phyloP scores from a whole-genome alignment of 225 moss, liverwort and hornwort species.

The Pleurozium schreberi region DNA sequence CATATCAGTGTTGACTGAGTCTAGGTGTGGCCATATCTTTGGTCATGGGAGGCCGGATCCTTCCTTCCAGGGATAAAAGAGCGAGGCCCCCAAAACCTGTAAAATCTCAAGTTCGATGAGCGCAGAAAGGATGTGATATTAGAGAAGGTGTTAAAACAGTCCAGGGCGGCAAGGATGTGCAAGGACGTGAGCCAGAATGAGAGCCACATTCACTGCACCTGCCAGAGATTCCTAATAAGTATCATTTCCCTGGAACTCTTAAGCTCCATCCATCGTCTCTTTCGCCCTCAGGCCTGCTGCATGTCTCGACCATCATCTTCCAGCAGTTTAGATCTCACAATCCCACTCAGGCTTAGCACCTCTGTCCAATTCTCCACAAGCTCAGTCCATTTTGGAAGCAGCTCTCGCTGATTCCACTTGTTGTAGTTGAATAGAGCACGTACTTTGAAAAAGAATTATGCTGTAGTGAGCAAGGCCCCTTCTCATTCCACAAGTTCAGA shows the following conservation, averaged over 20 bases:
- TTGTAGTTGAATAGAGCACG: neutral
- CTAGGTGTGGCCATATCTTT: no score
- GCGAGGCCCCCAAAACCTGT: neutral
- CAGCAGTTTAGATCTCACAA: no score
- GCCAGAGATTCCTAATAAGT: neutral
- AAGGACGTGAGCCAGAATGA: neutral
- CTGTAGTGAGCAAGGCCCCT: neutral
- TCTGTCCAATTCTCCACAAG: neutral
- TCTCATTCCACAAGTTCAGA: neutral
- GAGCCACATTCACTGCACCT: constrained; percentile 18
- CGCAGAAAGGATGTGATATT: no score
- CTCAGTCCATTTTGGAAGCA: neutral
- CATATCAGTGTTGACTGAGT: no score
- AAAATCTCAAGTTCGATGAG: neutral
- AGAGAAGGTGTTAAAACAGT: neutral
- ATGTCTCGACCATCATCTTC: neutral
- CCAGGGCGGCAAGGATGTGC: no score
- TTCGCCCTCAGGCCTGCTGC: neutral
- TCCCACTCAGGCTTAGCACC: neutral
- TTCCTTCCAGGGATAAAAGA: no score
- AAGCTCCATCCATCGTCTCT: neutral
- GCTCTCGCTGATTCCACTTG: neutral
- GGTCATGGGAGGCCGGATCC: no score
- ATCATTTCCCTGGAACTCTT: no score
- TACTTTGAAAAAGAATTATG: neutral